Percentiles rank a stretch among this genome's conserved stretches.
These are phyloP conservation scores for Gloeopeniophorella convolvens DNA, from an alignment of 768 basidiomycete species.

Conservation along the genomic window DNA sequence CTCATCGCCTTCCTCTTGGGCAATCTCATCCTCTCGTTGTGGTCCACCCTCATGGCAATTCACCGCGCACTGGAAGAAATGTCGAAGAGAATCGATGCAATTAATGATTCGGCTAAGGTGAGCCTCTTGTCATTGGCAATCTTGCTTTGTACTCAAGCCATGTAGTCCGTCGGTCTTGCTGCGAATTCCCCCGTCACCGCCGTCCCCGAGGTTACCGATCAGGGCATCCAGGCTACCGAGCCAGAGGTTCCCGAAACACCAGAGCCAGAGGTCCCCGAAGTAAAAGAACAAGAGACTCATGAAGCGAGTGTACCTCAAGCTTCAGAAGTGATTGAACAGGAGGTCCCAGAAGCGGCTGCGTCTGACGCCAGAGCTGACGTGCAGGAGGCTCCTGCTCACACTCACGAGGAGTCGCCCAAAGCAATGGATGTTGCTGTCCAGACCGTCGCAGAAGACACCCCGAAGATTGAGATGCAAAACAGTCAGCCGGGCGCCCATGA, in stretches of 20 bases:
- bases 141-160: not conserved
- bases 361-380: too few relatives aligned
- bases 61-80: not conserved
- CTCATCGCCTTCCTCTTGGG: slow-evolving; percentile 2
- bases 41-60: slow-evolving; percentile 1
- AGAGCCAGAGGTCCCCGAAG: too few relatives aligned
- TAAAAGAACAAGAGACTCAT: too few relatives aligned
- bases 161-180: not conserved
- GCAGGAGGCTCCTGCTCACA: too few relatives aligned
- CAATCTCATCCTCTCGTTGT: not conserved
- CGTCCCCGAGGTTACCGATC: not conserved
- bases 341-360: too few relatives aligned
- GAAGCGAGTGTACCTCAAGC: too few relatives aligned
- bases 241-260: not conserved
- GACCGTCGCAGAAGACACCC: too few relatives aligned
- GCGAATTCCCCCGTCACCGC: not conserved
- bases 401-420: too few relatives aligned
- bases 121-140: not conserved
- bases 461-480: too few relatives aligned
- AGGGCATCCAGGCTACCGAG: not conserved
- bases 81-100: not conserved
- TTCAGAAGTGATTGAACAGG: too few relatives aligned
- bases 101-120: slow-evolving; percentile 7
- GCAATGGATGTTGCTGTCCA: too few relatives aligned
- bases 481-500: too few relatives aligned